These are phyloP conservation scores for Cytospora piceicola DNA, from an alignment of 2,329 filamentous ascomycete species.

Conservation along the genomic window DNA sequence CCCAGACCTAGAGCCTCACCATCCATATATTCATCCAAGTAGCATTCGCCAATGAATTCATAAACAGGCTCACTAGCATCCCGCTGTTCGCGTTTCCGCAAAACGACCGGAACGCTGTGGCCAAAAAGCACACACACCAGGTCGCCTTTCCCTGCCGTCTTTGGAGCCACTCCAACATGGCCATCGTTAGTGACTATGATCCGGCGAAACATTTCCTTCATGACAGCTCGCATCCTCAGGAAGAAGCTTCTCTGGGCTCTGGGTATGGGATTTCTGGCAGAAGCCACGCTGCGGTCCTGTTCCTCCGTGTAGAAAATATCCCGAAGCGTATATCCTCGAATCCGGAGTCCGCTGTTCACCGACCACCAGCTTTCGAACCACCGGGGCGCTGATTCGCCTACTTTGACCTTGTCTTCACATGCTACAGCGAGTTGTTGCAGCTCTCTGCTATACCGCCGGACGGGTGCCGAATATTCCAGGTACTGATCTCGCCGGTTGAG, in stretches of 20 bases:
- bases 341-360: slow-evolving; percentile 1
- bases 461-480: slow-evolving; percentile 8
- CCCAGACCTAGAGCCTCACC: slow-evolving; percentile 14
- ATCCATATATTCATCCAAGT: slow-evolving; percentile 20
- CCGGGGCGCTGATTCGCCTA: background rate
- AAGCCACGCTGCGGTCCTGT: fast-evolving
- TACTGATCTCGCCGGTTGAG: slow-evolving; percentile 23
- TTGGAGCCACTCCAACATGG: slow-evolving; percentile 13
- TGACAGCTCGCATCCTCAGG: slow-evolving; percentile 10
- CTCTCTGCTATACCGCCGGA: slow-evolving; percentile 8
- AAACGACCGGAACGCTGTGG: slow-evolving; percentile 13
- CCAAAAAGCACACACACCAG: slow-evolving; percentile 22
- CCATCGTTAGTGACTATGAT: slow-evolving; percentile 17
- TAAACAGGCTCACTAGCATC: background rate
- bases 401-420: background rate
- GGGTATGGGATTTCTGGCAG: background rate
- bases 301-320: background rate
- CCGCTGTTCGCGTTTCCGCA: background rate
- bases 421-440: slow-evolving; percentile 4
- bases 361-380: slow-evolving; percentile 19
- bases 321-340: background rate
- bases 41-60: slow-evolving; percentile 21
- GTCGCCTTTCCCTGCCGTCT: slow-evolving; percentile 18
- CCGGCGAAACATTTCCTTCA: slow-evolving; percentile 6
- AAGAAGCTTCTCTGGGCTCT: slow-evolving; percentile 12